Percentiles rank a stretch among this genome's conserved stretches.
Conservation (phyloP, 2,329 filamentous ascomycete species). For the Ramularia collo-cygni region DNA sequence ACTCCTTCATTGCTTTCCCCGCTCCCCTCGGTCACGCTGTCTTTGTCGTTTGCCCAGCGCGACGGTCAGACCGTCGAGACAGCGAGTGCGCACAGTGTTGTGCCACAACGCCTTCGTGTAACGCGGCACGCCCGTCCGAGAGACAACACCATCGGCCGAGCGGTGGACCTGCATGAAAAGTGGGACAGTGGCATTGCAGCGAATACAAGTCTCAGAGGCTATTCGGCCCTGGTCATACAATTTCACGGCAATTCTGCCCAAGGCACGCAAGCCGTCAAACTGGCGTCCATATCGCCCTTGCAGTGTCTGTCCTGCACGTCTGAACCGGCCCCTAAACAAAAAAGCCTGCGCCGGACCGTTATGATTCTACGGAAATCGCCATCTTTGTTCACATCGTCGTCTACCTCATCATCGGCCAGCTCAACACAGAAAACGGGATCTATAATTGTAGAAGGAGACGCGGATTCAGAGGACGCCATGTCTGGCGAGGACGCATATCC, state of each 20-base stretch:
- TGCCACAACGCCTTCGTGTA: too few relatives aligned
- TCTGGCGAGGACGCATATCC: slow-evolving; percentile 36
- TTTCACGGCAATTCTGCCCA: neutral
- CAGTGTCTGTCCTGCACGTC: slow-evolving; percentile 12
- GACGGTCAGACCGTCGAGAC: too few relatives aligned
- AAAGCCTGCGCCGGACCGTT: slow-evolving; percentile 22
- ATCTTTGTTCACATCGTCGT: slow-evolving; percentile 21
- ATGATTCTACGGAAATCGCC: slow-evolving; percentile 27
- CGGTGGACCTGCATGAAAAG: too few relatives aligned
- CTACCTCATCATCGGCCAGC: slow-evolving; percentile 20
- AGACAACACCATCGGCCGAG: too few relatives aligned
- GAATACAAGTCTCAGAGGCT: too few relatives aligned
- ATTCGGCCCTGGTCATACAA: neutral
- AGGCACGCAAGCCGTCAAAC: slow-evolving; percentile 20
- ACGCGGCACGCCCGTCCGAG: too few relatives aligned
- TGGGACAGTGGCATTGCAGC: too few relatives aligned
- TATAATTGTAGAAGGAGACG: slow-evolving; percentile 30
- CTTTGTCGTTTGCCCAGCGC: too few relatives aligned
- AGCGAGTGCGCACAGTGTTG: too few relatives aligned
- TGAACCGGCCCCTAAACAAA: slow-evolving; percentile 14
- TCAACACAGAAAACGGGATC: slow-evolving; percentile 22
- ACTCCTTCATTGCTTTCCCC: too few relatives aligned
- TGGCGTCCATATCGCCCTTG: slow-evolving; percentile 28
- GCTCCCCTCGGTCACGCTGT: too few relatives aligned
- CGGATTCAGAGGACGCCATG: slow-evolving; percentile 46